Percentiles rank a stretch among this genome's conserved stretches.
phyloP scores from a whole-genome alignment of 192 early-diverging fungal species.

The Endogone sp. region DNA sequence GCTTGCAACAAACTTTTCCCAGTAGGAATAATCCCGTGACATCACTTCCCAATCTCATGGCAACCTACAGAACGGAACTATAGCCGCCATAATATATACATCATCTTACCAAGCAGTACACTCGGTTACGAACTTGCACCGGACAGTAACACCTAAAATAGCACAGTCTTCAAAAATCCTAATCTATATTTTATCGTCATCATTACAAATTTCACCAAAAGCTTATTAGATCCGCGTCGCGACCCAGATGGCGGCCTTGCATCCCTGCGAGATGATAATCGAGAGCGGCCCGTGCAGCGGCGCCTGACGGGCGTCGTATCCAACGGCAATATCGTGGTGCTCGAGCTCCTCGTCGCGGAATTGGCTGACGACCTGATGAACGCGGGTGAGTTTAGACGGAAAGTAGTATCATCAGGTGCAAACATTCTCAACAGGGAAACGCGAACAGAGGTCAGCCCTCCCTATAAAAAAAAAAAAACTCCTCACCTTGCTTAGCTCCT shows the following conservation, averaged over 20 bases:
- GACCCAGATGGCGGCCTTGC: conserved; percentile 90
- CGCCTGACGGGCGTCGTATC: conserved; percentile 80
- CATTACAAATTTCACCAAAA: too few species aligned
- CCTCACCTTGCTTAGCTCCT: conserved; percentile 53
- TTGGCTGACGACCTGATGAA: conserved; percentile 64
- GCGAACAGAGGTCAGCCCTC: too few species aligned
- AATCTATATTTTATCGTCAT: too few species aligned
- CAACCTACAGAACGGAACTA: too few species aligned
- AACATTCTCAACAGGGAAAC: neutral
- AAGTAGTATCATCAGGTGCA: neutral
- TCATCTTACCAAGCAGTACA: too few species aligned
- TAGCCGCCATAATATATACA: too few species aligned
- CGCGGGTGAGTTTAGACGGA: neutral
- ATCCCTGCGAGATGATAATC: conserved; percentile 80
- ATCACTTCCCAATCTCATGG: too few species aligned
- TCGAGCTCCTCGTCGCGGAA: conserved; percentile 96
- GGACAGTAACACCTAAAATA: too few species aligned
- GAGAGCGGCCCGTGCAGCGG: conserved; percentile 72
- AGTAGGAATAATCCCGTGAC: too few species aligned
- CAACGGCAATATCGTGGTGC: conserved; percentile 86
- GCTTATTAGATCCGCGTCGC: conserved; percentile 80
- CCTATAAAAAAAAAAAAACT: neutral
- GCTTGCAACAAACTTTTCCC: too few species aligned
- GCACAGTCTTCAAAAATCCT: too few species aligned
- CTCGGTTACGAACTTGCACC: too few species aligned